Conservation (phyloP, 176 grass and related monocot species). For the Rhynchospora pubera region DNA sequence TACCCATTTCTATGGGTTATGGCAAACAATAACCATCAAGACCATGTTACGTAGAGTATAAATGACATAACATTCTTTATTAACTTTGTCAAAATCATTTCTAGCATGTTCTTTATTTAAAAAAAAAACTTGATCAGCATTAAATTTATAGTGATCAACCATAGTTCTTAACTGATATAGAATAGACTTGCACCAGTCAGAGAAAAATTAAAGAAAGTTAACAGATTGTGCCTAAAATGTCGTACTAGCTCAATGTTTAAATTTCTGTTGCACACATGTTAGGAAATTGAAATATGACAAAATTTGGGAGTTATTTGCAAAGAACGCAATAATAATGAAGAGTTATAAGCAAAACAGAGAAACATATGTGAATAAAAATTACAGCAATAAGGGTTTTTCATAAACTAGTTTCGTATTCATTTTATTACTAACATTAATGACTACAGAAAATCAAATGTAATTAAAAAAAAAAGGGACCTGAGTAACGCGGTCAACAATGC, state of each 20-base stretch:
- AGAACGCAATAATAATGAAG: not conserved
- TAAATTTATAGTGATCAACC: not conserved
- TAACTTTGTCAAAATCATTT: not conserved
- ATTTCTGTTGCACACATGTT: no score
- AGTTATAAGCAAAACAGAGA: not conserved
- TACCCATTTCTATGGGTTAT: not conserved
- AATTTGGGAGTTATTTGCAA: no score
- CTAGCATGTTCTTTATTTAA: not conserved
- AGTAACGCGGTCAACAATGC: slow-evolving; percentile 88
- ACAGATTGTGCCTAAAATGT: not conserved
- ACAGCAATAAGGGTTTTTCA: not conserved
- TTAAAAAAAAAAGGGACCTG: slow-evolving; percentile 36
- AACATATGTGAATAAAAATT: not conserved
- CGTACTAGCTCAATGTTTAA: no score
- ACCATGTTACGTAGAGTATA: no score
- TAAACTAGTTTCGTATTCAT: not conserved
- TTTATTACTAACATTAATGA: not conserved
- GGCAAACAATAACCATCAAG: no score
- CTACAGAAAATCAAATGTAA: slow-evolving; percentile 1
- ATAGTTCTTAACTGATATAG: not conserved
- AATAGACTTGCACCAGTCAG: not conserved
- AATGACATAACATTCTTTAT: not conserved
- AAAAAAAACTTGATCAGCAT: not conserved
- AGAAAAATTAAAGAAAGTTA: not conserved
- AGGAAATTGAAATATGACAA: no score